These are phyloP conservation scores for Pseudogymnoascus sp. DNA, from an alignment of 2,329 filamentous ascomycete genomes.

Conservation along the genomic window DNA sequence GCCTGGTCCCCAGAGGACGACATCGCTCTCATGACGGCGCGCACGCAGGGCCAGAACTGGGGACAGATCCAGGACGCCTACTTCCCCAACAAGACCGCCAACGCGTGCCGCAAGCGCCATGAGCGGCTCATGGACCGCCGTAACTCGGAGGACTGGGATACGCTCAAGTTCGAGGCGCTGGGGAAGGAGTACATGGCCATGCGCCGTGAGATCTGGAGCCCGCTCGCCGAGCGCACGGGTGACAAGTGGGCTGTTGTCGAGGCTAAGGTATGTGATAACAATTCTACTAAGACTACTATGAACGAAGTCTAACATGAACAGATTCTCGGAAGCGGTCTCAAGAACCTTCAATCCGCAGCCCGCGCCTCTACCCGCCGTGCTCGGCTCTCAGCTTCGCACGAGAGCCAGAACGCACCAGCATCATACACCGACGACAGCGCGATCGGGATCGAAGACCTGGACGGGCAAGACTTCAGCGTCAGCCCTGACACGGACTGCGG, in stretches of 20 bases:
- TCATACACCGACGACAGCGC: conserved; percentile 56
- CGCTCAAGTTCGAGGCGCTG: conserved; percentile 63
- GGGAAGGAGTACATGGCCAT: conserved; percentile 72
- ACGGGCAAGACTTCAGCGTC: conserved; percentile 42
- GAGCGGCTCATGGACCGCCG: conserved; percentile 72
- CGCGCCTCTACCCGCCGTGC: conserved; percentile 59
- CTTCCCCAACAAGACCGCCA: conserved; percentile 69
- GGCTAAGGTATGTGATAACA: conserved; percentile 43
- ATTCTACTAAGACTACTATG: neutral
- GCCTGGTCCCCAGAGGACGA: conserved; percentile 72
- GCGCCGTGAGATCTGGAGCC: conserved; percentile 74
- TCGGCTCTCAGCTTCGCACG: conserved; percentile 40
- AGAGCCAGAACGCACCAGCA: conserved; percentile 25
- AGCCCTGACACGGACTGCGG: conserved; percentile 41
- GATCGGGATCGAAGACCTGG: conserved; percentile 55
- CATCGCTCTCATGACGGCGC: conserved; percentile 60
- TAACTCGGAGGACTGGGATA: conserved; percentile 59
- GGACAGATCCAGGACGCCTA: conserved; percentile 66
- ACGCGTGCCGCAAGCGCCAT: conserved; percentile 83
- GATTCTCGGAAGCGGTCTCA: conserved; percentile 79
- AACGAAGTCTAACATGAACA: conserved; percentile 29
- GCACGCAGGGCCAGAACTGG: conserved; percentile 75
- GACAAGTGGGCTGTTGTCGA: conserved; percentile 73
- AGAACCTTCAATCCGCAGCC: conserved; percentile 65
- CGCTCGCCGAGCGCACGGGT: conserved; percentile 64